Conservation (phyloP, 306 rosid species). For the Acacia crassicarpa region DNA sequence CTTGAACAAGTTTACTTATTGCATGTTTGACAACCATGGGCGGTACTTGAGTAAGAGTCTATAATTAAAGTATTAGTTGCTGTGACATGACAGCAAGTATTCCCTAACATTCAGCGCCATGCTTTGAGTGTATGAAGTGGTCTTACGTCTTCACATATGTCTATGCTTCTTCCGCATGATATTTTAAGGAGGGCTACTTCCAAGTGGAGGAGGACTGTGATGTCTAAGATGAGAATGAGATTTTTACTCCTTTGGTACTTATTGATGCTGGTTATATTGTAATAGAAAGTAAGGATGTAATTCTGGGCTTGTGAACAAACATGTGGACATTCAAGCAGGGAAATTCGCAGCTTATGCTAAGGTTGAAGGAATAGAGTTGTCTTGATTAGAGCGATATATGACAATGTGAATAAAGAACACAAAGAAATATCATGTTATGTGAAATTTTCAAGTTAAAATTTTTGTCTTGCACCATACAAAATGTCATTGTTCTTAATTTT, state of each 20-base stretch:
- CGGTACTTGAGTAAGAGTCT: not conserved
- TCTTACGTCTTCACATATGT: not conserved
- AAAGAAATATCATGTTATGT: conserved; percentile 9
- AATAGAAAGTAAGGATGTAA: conserved; percentile 1
- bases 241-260: not conserved
- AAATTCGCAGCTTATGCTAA: not conserved
- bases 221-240: not conserved
- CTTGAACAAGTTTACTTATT: not conserved
- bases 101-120: not conserved
- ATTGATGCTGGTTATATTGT: not conserved
- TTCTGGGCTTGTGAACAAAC: conserved; percentile 7
- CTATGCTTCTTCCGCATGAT: not conserved
- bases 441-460: conserved; percentile 6
- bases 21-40: not conserved
- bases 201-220: not conserved
- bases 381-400: not conserved
- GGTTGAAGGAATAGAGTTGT: conserved; percentile 17
- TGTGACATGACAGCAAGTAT: conserved; percentile 5
- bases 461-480: conserved; percentile 6
- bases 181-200: conserved; percentile 16
- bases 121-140: not conserved
- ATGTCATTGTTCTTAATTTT: conserved; percentile 6
- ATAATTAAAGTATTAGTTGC: not conserved
- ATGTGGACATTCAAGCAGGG: conserved; percentile 15
- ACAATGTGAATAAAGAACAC: not conserved